A percentile compares a stretch with the other conserved stretches of the same genome.
Evolutionary conservation across 345 rosid species (phyloP).

Genomic region (Toxicodendron radicans): DNA sequence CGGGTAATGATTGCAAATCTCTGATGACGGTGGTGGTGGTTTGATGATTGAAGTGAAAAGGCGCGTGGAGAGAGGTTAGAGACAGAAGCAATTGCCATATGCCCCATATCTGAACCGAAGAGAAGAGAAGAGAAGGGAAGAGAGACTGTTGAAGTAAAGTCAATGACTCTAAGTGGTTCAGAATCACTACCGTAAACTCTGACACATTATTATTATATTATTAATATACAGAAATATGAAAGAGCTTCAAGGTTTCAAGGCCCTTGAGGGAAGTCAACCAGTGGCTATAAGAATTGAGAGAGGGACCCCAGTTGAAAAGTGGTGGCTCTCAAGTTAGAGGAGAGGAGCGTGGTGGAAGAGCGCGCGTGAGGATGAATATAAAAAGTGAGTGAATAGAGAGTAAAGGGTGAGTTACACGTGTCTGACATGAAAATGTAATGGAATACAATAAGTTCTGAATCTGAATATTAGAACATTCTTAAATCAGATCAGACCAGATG

Average conservation of each 20-base stretch:
- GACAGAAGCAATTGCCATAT: conserved; percentile 40
- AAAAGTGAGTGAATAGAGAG: not conserved
- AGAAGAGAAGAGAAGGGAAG: too few relatives aligned
- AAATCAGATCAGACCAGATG: not conserved
- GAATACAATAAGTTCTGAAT: not conserved
- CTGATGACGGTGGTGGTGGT: conserved; percentile 13
- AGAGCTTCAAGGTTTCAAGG: too few relatives aligned
- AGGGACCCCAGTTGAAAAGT: too few relatives aligned
- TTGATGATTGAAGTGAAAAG: conserved; percentile 18
- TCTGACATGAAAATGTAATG: not conserved
- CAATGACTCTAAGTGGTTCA: not conserved
- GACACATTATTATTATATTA: too few relatives aligned
- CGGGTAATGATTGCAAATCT: conserved; percentile 14
- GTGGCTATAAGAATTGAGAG: not conserved
- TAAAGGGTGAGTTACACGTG: not conserved
- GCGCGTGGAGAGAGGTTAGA: conserved; percentile 26
- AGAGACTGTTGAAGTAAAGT: not conserved
- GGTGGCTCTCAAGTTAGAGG: too few relatives aligned
- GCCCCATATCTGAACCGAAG: not conserved
- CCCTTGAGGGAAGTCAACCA: not conserved
- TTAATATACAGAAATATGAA: too few relatives aligned
- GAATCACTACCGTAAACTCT: too few relatives aligned
- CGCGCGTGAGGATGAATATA: not conserved
- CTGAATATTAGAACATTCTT: not conserved
- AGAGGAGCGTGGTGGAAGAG: too few relatives aligned